phyloP scores from a whole-genome alignment of 2,329 filamentous ascomycete species.

The Verruconis gallopava region DNA sequence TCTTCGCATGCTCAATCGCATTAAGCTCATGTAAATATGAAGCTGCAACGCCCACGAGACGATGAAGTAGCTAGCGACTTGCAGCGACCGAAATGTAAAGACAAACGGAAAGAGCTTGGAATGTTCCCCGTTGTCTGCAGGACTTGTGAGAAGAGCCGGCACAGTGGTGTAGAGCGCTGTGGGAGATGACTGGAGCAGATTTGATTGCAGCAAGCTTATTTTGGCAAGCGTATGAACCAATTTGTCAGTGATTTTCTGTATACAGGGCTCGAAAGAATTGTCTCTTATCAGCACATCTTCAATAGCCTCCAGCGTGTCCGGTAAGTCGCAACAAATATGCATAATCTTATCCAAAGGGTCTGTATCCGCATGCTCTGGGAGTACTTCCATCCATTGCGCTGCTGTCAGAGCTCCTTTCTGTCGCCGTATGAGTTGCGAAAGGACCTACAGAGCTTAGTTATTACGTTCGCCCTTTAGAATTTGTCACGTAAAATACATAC shows the following conservation, averaged over 20 bases:
- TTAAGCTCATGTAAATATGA: slow-evolving; percentile 1
- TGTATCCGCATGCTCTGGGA: not conserved
- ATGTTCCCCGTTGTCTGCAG: not conserved
- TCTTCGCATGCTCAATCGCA: not conserved
- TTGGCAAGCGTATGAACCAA: not conserved
- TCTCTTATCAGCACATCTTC: not conserved
- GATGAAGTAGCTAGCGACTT: not conserved
- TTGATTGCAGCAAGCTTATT: slow-evolving; percentile 3
- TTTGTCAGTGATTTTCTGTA: not conserved
- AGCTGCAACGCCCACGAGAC: slow-evolving; percentile 2
- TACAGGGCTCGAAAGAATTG: not conserved
- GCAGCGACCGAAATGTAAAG: slow-evolving; percentile 3
- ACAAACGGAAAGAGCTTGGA: slow-evolving; percentile 1
- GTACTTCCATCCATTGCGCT: not conserved
- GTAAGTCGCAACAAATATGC: slow-evolving; percentile 1
- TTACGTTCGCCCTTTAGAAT: not conserved
- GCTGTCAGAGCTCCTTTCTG: not conserved
- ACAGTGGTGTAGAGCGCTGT: slow-evolving; percentile 1
- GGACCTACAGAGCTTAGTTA: not conserved
- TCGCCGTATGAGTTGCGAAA: not conserved
- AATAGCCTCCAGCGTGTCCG: not conserved
- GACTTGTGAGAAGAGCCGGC: slow-evolving; percentile 1
- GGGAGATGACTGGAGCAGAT: not conserved
- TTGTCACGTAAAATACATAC: not conserved
- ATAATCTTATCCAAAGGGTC: slow-evolving; percentile 4